These are phyloP conservation scores for Claviceps sorghi DNA, from an alignment of 2,329 filamentous ascomycete species.

Conservation along the genomic window DNA sequence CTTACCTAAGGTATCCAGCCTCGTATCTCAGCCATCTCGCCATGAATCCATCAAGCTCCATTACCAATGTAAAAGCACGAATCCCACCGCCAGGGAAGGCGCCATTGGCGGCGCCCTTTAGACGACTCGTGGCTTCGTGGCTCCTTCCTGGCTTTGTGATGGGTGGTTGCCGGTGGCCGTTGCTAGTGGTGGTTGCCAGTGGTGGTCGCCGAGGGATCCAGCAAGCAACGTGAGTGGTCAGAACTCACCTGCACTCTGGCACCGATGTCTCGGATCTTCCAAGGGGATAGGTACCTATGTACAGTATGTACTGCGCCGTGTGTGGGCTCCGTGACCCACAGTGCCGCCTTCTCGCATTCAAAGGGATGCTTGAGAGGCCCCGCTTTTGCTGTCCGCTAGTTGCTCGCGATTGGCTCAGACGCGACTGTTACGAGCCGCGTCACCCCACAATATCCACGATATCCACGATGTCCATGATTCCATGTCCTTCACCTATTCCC, in stretches of 20 bases:
- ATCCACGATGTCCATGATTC: too few relatives aligned
- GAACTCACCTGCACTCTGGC: not conserved
- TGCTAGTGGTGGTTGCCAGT: not conserved
- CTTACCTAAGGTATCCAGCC: too few relatives aligned
- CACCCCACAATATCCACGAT: not conserved
- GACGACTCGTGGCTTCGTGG: too few relatives aligned
- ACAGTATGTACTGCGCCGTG: too few relatives aligned
- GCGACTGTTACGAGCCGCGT: not conserved
- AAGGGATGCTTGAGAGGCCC: not conserved
- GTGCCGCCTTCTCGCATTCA: too few relatives aligned
- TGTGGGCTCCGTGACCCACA: too few relatives aligned
- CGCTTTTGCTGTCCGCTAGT: not conserved
- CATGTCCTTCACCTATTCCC: too few relatives aligned
- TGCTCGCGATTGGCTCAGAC: not conserved
- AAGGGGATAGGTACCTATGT: too few relatives aligned
- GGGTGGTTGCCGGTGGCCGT: not conserved
- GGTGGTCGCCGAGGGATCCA: too few relatives aligned
- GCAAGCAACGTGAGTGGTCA: not conserved
- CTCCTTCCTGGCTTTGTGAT: not conserved
- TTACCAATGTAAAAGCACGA: too few relatives aligned
- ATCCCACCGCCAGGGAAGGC: not conserved
- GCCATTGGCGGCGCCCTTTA: not conserved
- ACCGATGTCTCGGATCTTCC: not conserved
- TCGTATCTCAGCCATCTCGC: too few relatives aligned
- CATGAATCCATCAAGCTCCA: too few relatives aligned